phyloP scores from a whole-genome alignment of 768 basidiomycete genomes.

The Suillus sp. region DNA sequence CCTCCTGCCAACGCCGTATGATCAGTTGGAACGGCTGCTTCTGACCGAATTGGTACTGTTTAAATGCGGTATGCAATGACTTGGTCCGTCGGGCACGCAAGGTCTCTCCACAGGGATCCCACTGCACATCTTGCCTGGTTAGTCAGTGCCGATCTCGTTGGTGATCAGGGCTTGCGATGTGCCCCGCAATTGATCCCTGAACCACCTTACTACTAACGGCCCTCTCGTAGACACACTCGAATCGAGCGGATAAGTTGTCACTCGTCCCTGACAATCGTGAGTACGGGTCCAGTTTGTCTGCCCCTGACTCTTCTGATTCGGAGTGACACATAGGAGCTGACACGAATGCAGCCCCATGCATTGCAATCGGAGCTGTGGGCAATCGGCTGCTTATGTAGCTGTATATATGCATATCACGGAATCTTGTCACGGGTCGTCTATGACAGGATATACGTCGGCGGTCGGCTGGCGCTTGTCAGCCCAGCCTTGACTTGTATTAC shows the following conservation, averaged over 20 bases:
- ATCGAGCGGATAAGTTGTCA: not conserved
- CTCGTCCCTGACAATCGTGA: not conserved
- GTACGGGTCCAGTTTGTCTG: not conserved
- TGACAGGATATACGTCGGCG: not conserved
- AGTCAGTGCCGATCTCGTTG: not conserved
- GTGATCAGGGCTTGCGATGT: not conserved
- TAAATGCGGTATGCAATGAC: not conserved
- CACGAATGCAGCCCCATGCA: no score
- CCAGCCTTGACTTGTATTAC: not conserved
- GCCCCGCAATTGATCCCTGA: not conserved
- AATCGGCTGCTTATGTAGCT: not conserved
- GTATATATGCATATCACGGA: not conserved
- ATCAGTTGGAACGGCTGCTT: not conserved
- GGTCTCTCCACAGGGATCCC: not conserved
- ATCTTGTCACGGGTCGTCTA: not conserved
- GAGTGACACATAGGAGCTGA: not conserved
- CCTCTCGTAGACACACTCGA: not conserved
- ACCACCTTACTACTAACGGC: not conserved
- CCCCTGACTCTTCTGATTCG: not conserved
- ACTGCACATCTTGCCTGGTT: not conserved
- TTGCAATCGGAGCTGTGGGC: not conserved
- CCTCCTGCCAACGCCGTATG: not conserved
- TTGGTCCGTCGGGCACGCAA: not conserved
- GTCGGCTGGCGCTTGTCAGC: not conserved
- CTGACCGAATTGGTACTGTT: not conserved